Evolutionary conservation across 73 alveolate genomes (phyloP).

Genomic region (Stentor coeruleus): DNA sequence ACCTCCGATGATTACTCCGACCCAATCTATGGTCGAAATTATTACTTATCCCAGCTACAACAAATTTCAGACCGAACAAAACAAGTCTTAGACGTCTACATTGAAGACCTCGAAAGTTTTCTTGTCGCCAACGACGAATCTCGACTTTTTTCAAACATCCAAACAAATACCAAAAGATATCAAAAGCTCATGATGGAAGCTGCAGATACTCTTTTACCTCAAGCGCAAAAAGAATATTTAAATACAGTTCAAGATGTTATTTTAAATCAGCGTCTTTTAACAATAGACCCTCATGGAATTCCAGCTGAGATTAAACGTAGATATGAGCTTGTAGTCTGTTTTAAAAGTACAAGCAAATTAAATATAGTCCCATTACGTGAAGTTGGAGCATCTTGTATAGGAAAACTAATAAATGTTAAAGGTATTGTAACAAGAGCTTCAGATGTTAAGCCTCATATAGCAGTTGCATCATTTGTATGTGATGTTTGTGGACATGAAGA

Average conservation of each 20-base stretch:
- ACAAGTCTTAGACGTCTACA: constrained; percentile 52
- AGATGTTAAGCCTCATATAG: constrained; percentile 87
- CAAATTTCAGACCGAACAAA: constrained; percentile 67
- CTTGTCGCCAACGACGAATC: constrained; percentile 55
- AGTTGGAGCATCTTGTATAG: constrained; percentile 72
- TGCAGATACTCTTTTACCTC: constrained; percentile 72
- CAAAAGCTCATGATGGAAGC: constrained; percentile 61
- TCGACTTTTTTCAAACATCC: constrained; percentile 61
- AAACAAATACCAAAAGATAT: constrained; percentile 76
- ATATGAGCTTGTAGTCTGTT: constrained; percentile 53
- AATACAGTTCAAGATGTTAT: constrained; percentile 38
- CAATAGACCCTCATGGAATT: constrained; percentile 32
- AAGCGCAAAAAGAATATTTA: constrained; percentile 32
- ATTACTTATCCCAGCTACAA: constrained; percentile 26
- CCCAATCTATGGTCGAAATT: not conserved
- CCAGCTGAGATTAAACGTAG: constrained; percentile 79
- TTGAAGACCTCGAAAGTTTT: constrained; percentile 66
- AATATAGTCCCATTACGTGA: constrained; percentile 66
- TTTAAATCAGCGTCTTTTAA: not conserved
- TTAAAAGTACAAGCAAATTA: constrained; percentile 61
- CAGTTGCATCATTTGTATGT: constrained; percentile 89
- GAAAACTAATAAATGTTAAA: constrained; percentile 69
- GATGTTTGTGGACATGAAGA: constrained; percentile 95
- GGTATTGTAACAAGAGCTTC: constrained; percentile 94
- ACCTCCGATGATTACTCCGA: not conserved